phyloP scores from a whole-genome alignment of 1,284 basidiomycete genomes.

The Butyriboletus appendiculatus region DNA sequence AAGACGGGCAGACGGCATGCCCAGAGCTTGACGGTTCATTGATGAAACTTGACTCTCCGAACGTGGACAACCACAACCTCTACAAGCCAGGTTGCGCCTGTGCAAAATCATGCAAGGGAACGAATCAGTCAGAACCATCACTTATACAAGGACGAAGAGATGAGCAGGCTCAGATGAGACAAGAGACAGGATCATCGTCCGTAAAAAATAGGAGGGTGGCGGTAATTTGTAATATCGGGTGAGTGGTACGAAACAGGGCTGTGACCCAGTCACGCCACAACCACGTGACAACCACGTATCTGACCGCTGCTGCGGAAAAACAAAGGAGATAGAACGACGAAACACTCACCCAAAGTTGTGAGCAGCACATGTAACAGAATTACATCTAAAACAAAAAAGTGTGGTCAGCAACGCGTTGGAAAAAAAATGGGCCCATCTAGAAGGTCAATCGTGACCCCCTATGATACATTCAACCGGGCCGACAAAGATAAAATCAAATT shows the following conservation, averaged over 20 bases:
- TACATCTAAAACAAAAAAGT: constrained; percentile 47
- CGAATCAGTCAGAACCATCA: constrained; percentile 43
- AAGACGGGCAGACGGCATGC: constrained; percentile 36
- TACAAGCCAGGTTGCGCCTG: constrained; percentile 73
- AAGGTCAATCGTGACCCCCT: constrained; percentile 19
- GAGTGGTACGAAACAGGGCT: constrained; percentile 18
- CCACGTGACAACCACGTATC: constrained; percentile 2
- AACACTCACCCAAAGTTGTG: constrained; percentile 73
- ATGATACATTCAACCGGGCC: constrained; percentile 7
- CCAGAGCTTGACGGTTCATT: constrained; percentile 29
- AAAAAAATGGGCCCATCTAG: background rate
- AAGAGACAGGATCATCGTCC: constrained; percentile 6
- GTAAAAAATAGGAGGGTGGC: constrained; percentile 21
- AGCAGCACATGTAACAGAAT: constrained; percentile 58
- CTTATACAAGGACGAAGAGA: constrained; percentile 12
- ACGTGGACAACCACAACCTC: constrained; percentile 69
- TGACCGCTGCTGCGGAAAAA: constrained; percentile 1
- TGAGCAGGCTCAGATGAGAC: constrained; percentile 12
- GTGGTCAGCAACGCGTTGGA: constrained; percentile 14
- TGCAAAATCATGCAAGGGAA: constrained; percentile 48
- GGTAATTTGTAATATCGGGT: constrained; percentile 26
- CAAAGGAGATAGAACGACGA: constrained; percentile 6
- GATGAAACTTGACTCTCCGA: constrained; percentile 37
- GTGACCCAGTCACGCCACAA: constrained; percentile 1
- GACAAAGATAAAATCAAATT: constrained; percentile 18